These are phyloP conservation scores for Xylariales sp. DNA, from an alignment of 2,329 filamentous ascomycete genomes.

Conservation along the genomic window DNA sequence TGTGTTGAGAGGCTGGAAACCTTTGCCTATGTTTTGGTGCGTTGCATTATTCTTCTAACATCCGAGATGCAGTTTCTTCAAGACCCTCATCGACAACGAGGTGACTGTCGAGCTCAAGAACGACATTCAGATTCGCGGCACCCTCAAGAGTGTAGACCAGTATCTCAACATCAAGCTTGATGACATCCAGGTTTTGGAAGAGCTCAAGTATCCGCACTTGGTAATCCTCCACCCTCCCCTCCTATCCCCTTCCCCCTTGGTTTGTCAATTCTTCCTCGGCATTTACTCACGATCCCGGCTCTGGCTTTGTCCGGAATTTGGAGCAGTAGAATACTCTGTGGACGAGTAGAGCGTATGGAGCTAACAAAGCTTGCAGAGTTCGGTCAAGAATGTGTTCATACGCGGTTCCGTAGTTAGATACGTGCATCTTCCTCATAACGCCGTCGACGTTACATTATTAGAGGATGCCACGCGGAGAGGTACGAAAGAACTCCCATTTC, in stretches of 20 bases:
- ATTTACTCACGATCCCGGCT: too few relatives aligned
- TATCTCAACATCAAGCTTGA: slow-evolving; percentile 99
- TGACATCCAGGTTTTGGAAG: slow-evolving; percentile 87
- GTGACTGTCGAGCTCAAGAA: slow-evolving; percentile 99
- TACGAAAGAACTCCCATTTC: slow-evolving; percentile 29
- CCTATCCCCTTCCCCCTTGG: background rate
- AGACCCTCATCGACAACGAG: slow-evolving; percentile 94
- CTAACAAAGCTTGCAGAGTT: slow-evolving; percentile 42
- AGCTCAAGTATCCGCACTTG: slow-evolving; percentile 91
- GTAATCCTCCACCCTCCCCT: slow-evolving; percentile 38
- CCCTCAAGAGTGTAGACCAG: slow-evolving; percentile 95
- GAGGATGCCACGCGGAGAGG: slow-evolving; percentile 90
- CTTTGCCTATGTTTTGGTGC: too few relatives aligned
- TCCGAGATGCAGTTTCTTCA: slow-evolving; percentile 99
- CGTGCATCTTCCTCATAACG: slow-evolving; percentile 76
- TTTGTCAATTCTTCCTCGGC: too few relatives aligned
- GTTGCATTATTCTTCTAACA: too few relatives aligned
- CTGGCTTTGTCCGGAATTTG: too few relatives aligned
- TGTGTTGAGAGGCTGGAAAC: too few relatives aligned
- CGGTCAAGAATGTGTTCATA: slow-evolving; percentile 95
- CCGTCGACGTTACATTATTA: slow-evolving; percentile 79
- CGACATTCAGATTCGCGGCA: slow-evolving; percentile 94
- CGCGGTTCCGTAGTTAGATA: slow-evolving; percentile 90
- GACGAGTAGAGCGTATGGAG: too few relatives aligned
- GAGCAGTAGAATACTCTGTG: too few relatives aligned